These are phyloP conservation scores for Fonsecaea multimorphosa DNA, from an alignment of 2,329 filamentous ascomycete genomes.

Conservation along the genomic window DNA sequence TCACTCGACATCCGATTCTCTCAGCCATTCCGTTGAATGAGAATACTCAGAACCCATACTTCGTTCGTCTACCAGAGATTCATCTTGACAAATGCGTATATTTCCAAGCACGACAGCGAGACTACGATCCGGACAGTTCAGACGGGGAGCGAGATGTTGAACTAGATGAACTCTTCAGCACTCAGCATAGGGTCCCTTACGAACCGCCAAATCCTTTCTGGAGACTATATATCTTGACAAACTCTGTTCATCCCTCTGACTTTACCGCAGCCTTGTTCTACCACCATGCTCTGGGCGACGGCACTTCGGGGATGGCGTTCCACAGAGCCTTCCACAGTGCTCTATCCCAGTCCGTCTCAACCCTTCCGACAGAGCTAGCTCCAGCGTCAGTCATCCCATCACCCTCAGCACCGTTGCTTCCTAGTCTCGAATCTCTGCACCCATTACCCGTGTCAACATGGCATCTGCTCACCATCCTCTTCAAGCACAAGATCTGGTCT, in stretches of 20 bases:
- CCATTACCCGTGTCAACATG: constrained; percentile 17
- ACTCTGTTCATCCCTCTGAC: constrained; percentile 34
- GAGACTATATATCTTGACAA: constrained; percentile 51
- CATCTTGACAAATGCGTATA: constrained; percentile 49
- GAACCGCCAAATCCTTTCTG: constrained; percentile 50
- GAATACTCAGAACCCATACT: constrained; percentile 50
- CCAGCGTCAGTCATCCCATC: constrained; percentile 39
- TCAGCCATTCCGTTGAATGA: constrained; percentile 52
- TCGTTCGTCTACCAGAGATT: constrained; percentile 52
- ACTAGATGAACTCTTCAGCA: constrained; percentile 49
- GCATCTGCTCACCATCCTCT: constrained; percentile 46
- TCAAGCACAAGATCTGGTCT: constrained; percentile 40
- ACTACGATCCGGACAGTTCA: constrained; percentile 32
- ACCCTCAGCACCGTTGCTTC: constrained; percentile 46
- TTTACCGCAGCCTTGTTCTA: constrained; percentile 56
- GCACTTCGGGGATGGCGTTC: constrained; percentile 53
- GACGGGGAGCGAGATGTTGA: constrained; percentile 46
- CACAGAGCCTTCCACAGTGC: constrained; percentile 55
- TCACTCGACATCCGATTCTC: constrained; percentile 51
- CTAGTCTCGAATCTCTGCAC: constrained; percentile 27
- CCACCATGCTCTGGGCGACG: constrained; percentile 58
- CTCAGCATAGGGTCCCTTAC: constrained; percentile 52
- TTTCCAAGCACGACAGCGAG: constrained; percentile 41
- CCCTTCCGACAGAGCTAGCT: constrained; percentile 31
- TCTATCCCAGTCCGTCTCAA: constrained; percentile 48